A percentile compares a stretch with the other conserved stretches of the same genome.
Conservation (phyloP, 2,329 filamentous ascomycete genomes). For the Aspergillus sojae region DNA sequence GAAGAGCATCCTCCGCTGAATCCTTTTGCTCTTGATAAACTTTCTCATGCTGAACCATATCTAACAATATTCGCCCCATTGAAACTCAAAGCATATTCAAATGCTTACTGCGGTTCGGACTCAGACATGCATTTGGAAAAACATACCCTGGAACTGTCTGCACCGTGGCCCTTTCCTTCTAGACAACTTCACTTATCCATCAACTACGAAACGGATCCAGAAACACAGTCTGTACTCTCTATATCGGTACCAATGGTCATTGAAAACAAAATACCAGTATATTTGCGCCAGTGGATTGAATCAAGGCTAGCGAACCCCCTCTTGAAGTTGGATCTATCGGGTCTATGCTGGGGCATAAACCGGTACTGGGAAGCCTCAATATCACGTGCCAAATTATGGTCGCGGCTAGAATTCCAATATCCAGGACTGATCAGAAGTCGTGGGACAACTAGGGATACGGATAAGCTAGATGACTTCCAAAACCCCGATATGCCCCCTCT, state of each 20-base stretch:
- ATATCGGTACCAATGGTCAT: conserved; percentile 29
- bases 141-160: conserved; percentile 39
- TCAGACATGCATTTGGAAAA: conserved; percentile 31
- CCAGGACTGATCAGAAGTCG: conserved; percentile 13
- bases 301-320: conserved; percentile 38
- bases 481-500: conserved; percentile 14
- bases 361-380: conserved; percentile 46
- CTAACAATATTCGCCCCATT: conserved; percentile 73
- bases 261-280: conserved; percentile 30
- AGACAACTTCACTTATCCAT: conserved; percentile 37
- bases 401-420: conserved; percentile 33
- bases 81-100: conserved; percentile 48
- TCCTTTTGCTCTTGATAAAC: conserved; percentile 59
- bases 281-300: conserved; percentile 39
- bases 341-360: conserved; percentile 46
- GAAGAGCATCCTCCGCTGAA: conserved; percentile 61
- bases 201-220: conserved; percentile 38
- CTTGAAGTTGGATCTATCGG: conserved; percentile 40
- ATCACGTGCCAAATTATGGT: conserved; percentile 42
- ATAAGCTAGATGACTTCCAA: not conserved
- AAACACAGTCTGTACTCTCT: conserved; percentile 37
- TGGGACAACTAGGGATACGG: conserved; percentile 2
- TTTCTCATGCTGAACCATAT: conserved; percentile 65
- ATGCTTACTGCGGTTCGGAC: conserved; percentile 23
- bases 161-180: conserved; percentile 40